These are phyloP conservation scores for Leccinum pallidistipes DNA, from an alignment of 1,284 basidiomycete species.

Conservation along the genomic window DNA sequence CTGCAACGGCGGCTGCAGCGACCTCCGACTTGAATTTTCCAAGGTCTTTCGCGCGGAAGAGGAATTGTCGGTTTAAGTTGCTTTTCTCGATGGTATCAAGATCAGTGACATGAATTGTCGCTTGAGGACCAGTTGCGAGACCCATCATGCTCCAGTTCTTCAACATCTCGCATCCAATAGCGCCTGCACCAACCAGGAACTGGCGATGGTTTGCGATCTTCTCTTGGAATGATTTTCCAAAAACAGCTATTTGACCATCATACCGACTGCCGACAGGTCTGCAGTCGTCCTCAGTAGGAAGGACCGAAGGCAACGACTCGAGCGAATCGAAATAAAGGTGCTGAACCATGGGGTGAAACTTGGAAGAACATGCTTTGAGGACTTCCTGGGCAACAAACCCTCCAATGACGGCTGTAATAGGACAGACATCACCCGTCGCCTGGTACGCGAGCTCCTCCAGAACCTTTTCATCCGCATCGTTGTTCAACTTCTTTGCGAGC, in stretches of 20 bases:
- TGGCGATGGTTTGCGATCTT: constrained; percentile 91
- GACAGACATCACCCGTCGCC: constrained; percentile 90
- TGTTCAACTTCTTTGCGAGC: constrained; percentile 78
- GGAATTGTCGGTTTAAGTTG: constrained; percentile 97
- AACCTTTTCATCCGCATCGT: constrained; percentile 79
- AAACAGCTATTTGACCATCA: constrained; percentile 95
- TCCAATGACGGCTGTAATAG: constrained; percentile 92
- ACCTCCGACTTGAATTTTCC: constrained; percentile 99
- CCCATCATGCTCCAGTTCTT: constrained; percentile 99
- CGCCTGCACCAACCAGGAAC: constrained; percentile 97
- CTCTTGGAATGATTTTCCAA: constrained; percentile 91
- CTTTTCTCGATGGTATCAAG: constrained; percentile 99
- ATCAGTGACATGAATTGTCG: constrained; percentile 93
- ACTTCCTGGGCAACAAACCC: constrained; percentile 99
- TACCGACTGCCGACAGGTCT: constrained; percentile 85
- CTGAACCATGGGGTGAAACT: constrained; percentile 97
- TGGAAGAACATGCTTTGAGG: constrained; percentile 95
- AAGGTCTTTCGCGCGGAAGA: constrained; percentile 96
- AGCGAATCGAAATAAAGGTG: constrained; percentile 97
- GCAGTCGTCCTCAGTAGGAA: constrained; percentile 86
- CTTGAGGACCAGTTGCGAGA: constrained; percentile 79
- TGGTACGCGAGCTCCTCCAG: constrained; percentile 90
- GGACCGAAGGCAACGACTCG: constrained; percentile 80
- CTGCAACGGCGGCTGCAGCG: constrained; percentile 87
- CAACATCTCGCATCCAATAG: constrained; percentile 99